These are phyloP conservation scores for Karstenula rhodostoma DNA, from an alignment of 2,329 filamentous ascomycete genomes.

Conservation along the genomic window DNA sequence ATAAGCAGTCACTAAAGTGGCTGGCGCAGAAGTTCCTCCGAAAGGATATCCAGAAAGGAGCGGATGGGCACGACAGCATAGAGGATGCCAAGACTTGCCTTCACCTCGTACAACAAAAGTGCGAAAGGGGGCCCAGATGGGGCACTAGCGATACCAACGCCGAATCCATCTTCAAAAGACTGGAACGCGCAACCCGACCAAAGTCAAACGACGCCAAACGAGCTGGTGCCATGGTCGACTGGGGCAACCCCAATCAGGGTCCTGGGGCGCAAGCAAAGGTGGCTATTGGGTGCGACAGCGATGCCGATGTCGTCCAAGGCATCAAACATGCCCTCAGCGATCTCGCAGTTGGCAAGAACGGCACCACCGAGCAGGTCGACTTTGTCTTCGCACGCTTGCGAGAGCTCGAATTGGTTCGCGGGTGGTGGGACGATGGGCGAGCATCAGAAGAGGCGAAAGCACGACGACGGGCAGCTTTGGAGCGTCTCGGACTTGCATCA, in stretches of 20 bases:
- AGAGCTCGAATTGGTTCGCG: conserved; percentile 66
- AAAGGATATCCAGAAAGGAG: conserved; percentile 86
- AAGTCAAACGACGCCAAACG: conserved; percentile 44
- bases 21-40: conserved; percentile 84
- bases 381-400: conserved; percentile 70
- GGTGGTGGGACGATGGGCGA: conserved; percentile 66
- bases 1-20: conserved; percentile 91
- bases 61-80: conserved; percentile 84
- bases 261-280: conserved; percentile 65
- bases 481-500: conserved; percentile 32
- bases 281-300: conserved; percentile 64
- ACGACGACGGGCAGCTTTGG: conserved; percentile 37
- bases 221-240: conserved; percentile 82
- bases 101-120: conserved; percentile 93
- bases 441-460: conserved; percentile 45
- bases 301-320: conserved; percentile 65
- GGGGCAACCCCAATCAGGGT: conserved; percentile 77
- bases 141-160: conserved; percentile 79
- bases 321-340: conserved; percentile 62
- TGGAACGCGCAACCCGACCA: conserved; percentile 65
- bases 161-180: conserved; percentile 88
- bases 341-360: conserved; percentile 50
- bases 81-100: conserved; percentile 93
- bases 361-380: conserved; percentile 63
- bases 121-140: conserved; percentile 89